Evolutionary conservation across 78 protist genomes (phyloP).

Genomic region (Planoprotostelium fungivorum): DNA sequence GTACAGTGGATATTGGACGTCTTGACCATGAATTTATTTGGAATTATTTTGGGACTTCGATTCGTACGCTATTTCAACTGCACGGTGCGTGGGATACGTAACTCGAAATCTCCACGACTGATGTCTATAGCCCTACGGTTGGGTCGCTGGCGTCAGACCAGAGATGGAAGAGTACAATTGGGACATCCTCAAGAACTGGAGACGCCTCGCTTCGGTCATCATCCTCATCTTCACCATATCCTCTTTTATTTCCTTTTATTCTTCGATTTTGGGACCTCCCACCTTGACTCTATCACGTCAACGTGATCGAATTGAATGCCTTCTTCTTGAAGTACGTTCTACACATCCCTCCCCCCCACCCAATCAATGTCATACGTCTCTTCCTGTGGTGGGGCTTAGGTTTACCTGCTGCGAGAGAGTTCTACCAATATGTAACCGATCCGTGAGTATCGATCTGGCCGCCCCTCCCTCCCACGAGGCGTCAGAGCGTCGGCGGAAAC

Average conservation of each 20-base stretch:
- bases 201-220: slow-evolving; percentile 36
- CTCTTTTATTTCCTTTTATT: background rate
- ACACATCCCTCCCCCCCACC: slow-evolving; percentile 65
- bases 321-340: slow-evolving; percentile 74
- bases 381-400: slow-evolving; percentile 56
- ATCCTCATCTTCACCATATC: slow-evolving; percentile 15
- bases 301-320: slow-evolving; percentile 56
- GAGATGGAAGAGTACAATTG: slow-evolving; percentile 47
- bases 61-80: slow-evolving; percentile 32
- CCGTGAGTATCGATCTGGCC: too few relatives aligned
- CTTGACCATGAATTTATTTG: slow-evolving; percentile 9
- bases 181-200: slow-evolving; percentile 41
- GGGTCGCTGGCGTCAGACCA: slow-evolving; percentile 60
- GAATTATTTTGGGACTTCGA: slow-evolving; percentile 63
- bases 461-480: too few relatives aligned
- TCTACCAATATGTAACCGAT: slow-evolving; percentile 67
- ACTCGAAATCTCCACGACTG: background rate
- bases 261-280: background rate
- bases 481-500: background rate
- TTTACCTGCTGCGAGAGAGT: slow-evolving; percentile 70
- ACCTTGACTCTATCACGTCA: background rate
- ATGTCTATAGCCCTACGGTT: slow-evolving; percentile 31
- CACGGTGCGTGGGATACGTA: slow-evolving; percentile 20
- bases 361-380: slow-evolving; percentile 56
- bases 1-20: background rate